A percentile compares a stretch with the other conserved stretches of the same genome.
phyloP scores from a whole-genome alignment of 108 stramenopile species.

The Pseudonitzschia delicatissima region DNA sequence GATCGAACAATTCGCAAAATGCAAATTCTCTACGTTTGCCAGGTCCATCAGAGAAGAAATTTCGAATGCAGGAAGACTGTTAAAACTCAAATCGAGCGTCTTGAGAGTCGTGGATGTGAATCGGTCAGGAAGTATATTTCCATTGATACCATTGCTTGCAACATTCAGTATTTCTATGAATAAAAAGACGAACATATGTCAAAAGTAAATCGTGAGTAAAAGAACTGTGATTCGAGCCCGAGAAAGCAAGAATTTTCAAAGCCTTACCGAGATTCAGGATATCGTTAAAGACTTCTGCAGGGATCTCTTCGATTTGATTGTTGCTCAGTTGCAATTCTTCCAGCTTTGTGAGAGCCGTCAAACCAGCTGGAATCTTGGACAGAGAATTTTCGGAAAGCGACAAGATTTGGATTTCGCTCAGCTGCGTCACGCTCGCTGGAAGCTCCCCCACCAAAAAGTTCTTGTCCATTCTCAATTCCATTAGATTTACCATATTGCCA shows the following conservation, averaged over 20 bases:
- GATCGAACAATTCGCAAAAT: conserved; percentile 13
- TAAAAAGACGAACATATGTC: neutral
- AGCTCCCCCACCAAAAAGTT: conserved; percentile 45
- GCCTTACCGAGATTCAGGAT: conserved; percentile 9
- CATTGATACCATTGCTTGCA: conserved; percentile 14
- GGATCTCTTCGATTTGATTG: conserved; percentile 9
- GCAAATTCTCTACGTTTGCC: conserved; percentile 9
- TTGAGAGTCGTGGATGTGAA: conserved; percentile 16
- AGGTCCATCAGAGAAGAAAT: conserved; percentile 9
- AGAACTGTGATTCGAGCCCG: neutral
- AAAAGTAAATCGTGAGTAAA: neutral
- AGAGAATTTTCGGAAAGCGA: conserved; percentile 23
- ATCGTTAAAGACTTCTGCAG: conserved; percentile 7
- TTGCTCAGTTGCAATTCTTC: conserved; percentile 15
- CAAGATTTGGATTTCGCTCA: conserved; percentile 25
- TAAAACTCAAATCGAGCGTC: conserved; percentile 19
- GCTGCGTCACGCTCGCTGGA: conserved; percentile 27
- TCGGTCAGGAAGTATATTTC: neutral
- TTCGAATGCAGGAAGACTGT: conserved; percentile 7
- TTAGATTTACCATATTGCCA: conserved; percentile 23
- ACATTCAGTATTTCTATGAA: conserved; percentile 10
- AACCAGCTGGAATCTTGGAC: conserved; percentile 16
- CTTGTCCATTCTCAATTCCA: conserved; percentile 42
- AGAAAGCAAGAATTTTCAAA: neutral
- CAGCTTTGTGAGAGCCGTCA: conserved; percentile 22